phyloP scores from a whole-genome alignment of 805 yeast species.

The Lachancea sp. region DNA sequence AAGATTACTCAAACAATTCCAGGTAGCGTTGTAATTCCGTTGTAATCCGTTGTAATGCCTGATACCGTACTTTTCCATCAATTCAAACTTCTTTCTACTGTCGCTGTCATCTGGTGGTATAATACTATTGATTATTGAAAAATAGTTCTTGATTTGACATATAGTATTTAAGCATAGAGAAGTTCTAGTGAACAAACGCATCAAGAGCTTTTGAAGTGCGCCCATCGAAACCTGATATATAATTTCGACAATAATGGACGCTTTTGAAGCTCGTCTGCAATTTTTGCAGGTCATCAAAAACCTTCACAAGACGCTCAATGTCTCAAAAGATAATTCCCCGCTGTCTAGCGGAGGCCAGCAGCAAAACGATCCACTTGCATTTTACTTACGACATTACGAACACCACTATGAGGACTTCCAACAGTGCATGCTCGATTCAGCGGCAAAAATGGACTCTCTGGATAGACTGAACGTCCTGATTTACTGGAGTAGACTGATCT shows the following conservation, averaged over 20 bases:
- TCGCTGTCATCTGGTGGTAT: too few species aligned
- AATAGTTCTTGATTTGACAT: neutral
- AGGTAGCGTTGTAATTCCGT: too few species aligned
- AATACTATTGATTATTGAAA: neutral
- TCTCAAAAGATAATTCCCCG: conserved; percentile 32
- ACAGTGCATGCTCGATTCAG: conserved; percentile 28
- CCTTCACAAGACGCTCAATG: conserved; percentile 47
- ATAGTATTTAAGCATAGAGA: neutral
- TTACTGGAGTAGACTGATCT: conserved; percentile 24
- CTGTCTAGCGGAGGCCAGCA: conserved; percentile 35
- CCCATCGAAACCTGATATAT: neutral
- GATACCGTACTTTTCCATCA: too few species aligned
- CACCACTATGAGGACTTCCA: conserved; percentile 32
- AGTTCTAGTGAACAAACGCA: neutral
- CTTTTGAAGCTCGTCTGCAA: conserved; percentile 78
- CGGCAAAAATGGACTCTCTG: conserved; percentile 26
- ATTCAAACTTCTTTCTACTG: too few species aligned
- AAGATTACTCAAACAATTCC: too few species aligned
- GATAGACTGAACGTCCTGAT: conserved; percentile 28
- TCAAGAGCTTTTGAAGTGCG: neutral
- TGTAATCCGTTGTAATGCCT: too few species aligned
- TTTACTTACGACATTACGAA: conserved; percentile 23
- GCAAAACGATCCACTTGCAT: conserved; percentile 24
- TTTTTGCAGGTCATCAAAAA: conserved; percentile 59
- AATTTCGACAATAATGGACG: conserved; percentile 51